Evolutionary conservation across 805 yeast species (phyloP).

Genomic region (Candida sakaeoensis): DNA sequence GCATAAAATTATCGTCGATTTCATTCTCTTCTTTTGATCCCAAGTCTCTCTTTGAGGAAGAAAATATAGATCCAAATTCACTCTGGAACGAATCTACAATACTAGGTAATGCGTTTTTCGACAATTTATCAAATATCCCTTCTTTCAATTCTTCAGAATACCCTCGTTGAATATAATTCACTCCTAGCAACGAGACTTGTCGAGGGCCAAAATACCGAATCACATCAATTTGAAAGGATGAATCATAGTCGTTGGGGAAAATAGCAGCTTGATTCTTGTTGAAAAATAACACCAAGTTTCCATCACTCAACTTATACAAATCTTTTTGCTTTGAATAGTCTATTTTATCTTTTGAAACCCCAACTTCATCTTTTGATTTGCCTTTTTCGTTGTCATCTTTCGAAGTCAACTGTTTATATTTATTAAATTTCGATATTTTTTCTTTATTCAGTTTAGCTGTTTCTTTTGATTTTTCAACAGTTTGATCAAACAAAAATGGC

Average conservation of each 20-base stretch:
- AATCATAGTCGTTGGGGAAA: slow-evolving; percentile 42
- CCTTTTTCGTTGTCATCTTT: slow-evolving; percentile 10
- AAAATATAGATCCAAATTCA: slow-evolving; percentile 19
- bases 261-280: slow-evolving; percentile 45
- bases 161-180: slow-evolving; percentile 50
- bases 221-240: slow-evolving; percentile 32
- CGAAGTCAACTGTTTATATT: slow-evolving; percentile 4
- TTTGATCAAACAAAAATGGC: slow-evolving; percentile 26
- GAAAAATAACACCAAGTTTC: slow-evolving; percentile 35
- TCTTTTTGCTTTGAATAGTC: slow-evolving; percentile 24
- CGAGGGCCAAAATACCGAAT: slow-evolving; percentile 33
- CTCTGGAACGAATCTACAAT: slow-evolving; percentile 28
- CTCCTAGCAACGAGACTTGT: slow-evolving; percentile 41
- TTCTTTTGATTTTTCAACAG: slow-evolving; percentile 3
- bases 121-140: slow-evolving; percentile 28
- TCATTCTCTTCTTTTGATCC: slow-evolving; percentile 12
- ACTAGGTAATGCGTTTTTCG: slow-evolving; percentile 29
- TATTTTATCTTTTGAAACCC: slow-evolving; percentile 8
- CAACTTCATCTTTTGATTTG: slow-evolving; percentile 11
- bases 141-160: slow-evolving; percentile 33
- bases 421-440: slow-evolving; percentile 16
- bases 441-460: slow-evolving; percentile 12
- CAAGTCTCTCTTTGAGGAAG: slow-evolving; percentile 9
- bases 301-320: slow-evolving; percentile 28
- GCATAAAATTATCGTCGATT: slow-evolving; percentile 27